Percentiles rank a stretch among this genome's conserved stretches.
Evolutionary conservation across 2,329 filamentous ascomycete genomes (phyloP).

Genomic region (Trichoderma asperellum): DNA sequence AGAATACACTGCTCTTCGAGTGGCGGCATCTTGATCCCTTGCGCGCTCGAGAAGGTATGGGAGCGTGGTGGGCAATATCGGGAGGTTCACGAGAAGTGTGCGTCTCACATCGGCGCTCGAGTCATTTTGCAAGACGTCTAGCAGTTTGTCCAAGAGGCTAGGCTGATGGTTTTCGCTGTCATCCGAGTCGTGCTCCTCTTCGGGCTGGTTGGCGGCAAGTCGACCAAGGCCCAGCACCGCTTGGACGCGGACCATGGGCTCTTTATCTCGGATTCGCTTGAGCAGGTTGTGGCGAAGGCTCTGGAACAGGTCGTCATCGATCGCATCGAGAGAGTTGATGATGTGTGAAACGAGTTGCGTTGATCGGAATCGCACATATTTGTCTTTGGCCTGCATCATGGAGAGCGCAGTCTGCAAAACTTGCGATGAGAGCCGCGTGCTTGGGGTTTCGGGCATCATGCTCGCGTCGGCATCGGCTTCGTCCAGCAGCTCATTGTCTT

Average conservation of each 20-base stretch:
- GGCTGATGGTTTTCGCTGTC: slow-evolving; percentile 67
- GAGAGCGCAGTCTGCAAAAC: slow-evolving; percentile 75
- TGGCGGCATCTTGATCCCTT: slow-evolving; percentile 83
- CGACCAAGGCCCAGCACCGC: slow-evolving; percentile 88
- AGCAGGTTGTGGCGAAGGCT: slow-evolving; percentile 77
- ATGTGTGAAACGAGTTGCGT: slow-evolving; percentile 90
- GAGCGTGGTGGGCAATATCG: slow-evolving; percentile 78
- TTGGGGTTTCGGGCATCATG: slow-evolving; percentile 80
- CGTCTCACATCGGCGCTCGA: slow-evolving; percentile 91
- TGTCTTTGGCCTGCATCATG: slow-evolving; percentile 85
- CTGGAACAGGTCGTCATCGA: slow-evolving; percentile 90
- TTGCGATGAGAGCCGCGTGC: slow-evolving; percentile 73
- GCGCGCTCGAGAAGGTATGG: slow-evolving; percentile 89
- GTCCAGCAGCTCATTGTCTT: slow-evolving; percentile 70
- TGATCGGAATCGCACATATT: slow-evolving; percentile 84
- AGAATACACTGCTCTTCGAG: slow-evolving; percentile 83
- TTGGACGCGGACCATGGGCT: slow-evolving; percentile 88
- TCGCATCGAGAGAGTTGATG: slow-evolving; percentile 87
- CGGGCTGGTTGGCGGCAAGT: slow-evolving; percentile 76
- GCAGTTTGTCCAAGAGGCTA: slow-evolving; percentile 77
- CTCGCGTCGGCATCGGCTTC: slow-evolving; percentile 70
- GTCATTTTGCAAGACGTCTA: slow-evolving; percentile 91
- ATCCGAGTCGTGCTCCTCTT: slow-evolving; percentile 70
- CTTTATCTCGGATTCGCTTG: slow-evolving; percentile 90
- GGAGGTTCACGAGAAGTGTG: slow-evolving; percentile 87